Evolutionary conservation across 1,284 basidiomycete genomes (phyloP).

Genomic region (Trichosporon sp.): DNA sequence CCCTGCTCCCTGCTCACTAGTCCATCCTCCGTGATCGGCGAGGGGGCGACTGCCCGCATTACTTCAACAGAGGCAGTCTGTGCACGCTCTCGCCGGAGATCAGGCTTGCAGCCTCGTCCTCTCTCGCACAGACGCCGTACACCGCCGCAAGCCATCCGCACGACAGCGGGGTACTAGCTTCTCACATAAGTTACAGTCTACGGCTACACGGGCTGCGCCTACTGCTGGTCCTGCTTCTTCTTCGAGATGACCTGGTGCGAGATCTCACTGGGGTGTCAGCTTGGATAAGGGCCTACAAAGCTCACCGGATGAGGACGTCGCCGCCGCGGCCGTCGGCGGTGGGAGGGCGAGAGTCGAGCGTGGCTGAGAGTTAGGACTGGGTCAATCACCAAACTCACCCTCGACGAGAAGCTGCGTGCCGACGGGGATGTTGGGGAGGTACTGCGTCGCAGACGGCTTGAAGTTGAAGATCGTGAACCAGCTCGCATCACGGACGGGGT

Average conservation of each 20-base stretch:
- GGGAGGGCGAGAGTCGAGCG: conserved; percentile 15
- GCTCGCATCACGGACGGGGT: conserved; percentile 24
- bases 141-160: not conserved
- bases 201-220: not conserved
- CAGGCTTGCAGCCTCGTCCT: no score
- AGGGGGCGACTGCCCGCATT: no score
- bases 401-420: conserved; percentile 37
- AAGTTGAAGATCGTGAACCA: conserved; percentile 43
- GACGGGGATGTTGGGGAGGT: conserved; percentile 23
- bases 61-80: no score
- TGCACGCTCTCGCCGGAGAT: no score
- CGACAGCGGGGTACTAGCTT: not conserved
- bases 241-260: conserved; percentile 21
- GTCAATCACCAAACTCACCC: conserved; percentile 20
- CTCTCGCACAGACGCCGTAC: not conserved
- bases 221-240: conserved; percentile 10
- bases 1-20: no score
- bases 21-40: no score
- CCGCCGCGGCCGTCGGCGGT: conserved; percentile 15
- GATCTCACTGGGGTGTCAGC: conserved; percentile 15
- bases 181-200: conserved; percentile 2
- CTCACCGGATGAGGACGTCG: conserved; percentile 22
- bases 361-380: conserved; percentile 6
- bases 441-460: conserved; percentile 24
- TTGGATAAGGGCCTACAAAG: not conserved